Percentiles rank a stretch among this genome's conserved stretches.
These are phyloP conservation scores for Macrophomina pseudophaseolina DNA, from an alignment of 2,329 filamentous ascomycete species.

Conservation along the genomic window DNA sequence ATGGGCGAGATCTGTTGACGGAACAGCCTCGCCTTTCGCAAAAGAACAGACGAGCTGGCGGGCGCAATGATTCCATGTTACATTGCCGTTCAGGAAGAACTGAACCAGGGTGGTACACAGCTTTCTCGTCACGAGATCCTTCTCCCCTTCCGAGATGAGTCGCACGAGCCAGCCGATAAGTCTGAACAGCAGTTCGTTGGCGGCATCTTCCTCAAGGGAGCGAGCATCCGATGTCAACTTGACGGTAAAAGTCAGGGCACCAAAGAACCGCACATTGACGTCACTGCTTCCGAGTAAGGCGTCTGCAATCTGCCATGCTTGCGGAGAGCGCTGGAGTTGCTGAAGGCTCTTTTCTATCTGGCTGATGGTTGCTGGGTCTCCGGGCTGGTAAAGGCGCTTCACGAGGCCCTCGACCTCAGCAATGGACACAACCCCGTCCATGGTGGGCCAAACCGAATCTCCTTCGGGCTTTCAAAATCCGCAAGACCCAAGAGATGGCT, in stretches of 20 bases:
- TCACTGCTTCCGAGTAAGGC: conserved; percentile 71
- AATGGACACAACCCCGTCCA: conserved; percentile 27
- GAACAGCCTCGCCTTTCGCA: conserved; percentile 51
- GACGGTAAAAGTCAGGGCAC: conserved; percentile 87
- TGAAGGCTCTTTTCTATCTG: conserved; percentile 77
- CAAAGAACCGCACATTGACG: conserved; percentile 86
- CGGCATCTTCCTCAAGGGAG: conserved; percentile 39
- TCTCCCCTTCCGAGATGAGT: conserved; percentile 18
- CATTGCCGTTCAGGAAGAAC: conserved; percentile 74
- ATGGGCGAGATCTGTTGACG: conserved; percentile 56
- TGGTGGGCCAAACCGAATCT: neutral
- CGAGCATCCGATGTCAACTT: conserved; percentile 70
- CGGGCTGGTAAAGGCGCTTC: conserved; percentile 57
- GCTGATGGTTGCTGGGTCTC: conserved; percentile 50
- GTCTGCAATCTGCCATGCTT: conserved; percentile 87
- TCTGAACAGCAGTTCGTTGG: conserved; percentile 43
- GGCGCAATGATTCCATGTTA: conserved; percentile 69
- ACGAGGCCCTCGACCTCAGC: conserved; percentile 53
- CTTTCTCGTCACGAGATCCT: conserved; percentile 69
- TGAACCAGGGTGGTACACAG: conserved; percentile 77
- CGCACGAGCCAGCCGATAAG: conserved; percentile 67
- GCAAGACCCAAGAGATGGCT: neutral
- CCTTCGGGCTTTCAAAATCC: neutral
- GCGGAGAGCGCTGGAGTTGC: conserved; percentile 74
- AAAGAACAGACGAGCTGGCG: conserved; percentile 68